A percentile compares a stretch with the other conserved stretches of the same genome.
These are phyloP conservation scores for Phyllostachys edulis DNA, from an alignment of 176 grass and related monocot genomes.

Conservation along the genomic window DNA sequence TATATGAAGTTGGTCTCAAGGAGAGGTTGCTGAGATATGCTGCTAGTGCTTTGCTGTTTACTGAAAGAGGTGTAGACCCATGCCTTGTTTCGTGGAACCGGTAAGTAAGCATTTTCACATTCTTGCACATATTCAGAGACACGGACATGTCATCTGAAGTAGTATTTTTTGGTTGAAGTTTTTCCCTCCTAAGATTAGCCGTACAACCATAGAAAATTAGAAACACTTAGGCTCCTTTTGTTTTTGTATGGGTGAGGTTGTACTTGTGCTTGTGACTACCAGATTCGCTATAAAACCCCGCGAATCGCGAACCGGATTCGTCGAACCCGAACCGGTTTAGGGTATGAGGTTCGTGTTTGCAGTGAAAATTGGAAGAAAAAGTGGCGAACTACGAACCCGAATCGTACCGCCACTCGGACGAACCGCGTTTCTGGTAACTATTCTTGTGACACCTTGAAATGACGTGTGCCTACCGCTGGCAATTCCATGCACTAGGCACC, in stretches of 20 bases:
- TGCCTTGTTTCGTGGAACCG: constrained; percentile 98
- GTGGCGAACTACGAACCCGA: no score
- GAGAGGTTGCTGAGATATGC: constrained; percentile 93
- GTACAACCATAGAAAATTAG: not conserved
- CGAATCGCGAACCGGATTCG: no score
- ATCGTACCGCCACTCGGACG: no score
- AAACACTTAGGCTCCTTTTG: not conserved
- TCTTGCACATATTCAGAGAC: constrained; percentile 8
- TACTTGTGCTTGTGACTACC: not conserved
- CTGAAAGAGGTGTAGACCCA: constrained; percentile 82
- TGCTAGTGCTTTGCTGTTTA: constrained; percentile 95
- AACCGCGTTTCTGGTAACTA: no score
- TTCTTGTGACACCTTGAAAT: not conserved
- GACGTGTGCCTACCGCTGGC: not conserved
- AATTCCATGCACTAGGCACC: not conserved
- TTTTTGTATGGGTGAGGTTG: not conserved
- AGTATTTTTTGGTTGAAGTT: not conserved
- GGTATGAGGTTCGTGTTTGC: no score
- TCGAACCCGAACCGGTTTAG: no score
- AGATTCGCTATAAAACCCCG: no score
- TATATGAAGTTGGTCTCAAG: constrained; percentile 97
- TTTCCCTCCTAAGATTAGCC: not conserved
- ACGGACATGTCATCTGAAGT: not conserved
- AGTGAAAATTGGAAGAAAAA: no score
- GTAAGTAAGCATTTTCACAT: constrained; percentile 60